Evolutionary conservation across 1,284 basidiomycete genomes (phyloP), one percentile per base, ranked within the genome.

Genomic region (Apiotrichum sp.): DNA sequence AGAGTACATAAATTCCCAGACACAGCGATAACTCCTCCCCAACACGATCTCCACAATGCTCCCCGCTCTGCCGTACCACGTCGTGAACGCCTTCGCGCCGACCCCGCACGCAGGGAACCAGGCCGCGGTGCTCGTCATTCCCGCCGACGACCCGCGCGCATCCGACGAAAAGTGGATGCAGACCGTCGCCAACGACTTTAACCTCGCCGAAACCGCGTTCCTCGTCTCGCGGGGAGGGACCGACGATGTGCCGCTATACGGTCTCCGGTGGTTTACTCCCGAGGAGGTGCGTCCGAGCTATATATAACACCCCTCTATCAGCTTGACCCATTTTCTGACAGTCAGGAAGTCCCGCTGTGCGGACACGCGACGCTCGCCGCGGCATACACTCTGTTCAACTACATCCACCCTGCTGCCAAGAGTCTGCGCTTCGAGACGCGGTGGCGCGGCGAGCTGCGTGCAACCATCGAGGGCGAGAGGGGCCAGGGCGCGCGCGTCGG

Each of bases 401-500:
- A 56, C 39, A 52, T 62, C 9, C 52, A 67, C 44, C 66, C 70
- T 0, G 4, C 40, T 0, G 52, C 61, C 1, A 32, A 47, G 0
- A 22, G 47, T 5, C 53, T 73, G 34, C 44, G 47, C 10, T 69
- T 71, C 57, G n/a, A 63, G 44, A 71, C 67, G 8, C 56, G 59
- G 16, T 68, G 50, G 50, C 54, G 64, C 16, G 71, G 70, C n/a
- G 52, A 44, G 9, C 65, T 73, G 13, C 41, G 47, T 29, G 69
- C 69, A 8, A 55, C 48, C 29, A 56, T 49, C 11, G 61, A 57
- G 51, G 45, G 56, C 43, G 55, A 39, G 31, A 33, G 38, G 8
- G 59, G 53, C 1, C 56, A 58, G 52, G 56, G 59, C 14, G 36
- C 55, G 11, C 35, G 32, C 35, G 68, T 80, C 77, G 55, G 88